Evolutionary conservation across 257 asterid species (phyloP), one percentile per base, ranked within the genome.

Genomic region (Petrea volubilis): DNA sequence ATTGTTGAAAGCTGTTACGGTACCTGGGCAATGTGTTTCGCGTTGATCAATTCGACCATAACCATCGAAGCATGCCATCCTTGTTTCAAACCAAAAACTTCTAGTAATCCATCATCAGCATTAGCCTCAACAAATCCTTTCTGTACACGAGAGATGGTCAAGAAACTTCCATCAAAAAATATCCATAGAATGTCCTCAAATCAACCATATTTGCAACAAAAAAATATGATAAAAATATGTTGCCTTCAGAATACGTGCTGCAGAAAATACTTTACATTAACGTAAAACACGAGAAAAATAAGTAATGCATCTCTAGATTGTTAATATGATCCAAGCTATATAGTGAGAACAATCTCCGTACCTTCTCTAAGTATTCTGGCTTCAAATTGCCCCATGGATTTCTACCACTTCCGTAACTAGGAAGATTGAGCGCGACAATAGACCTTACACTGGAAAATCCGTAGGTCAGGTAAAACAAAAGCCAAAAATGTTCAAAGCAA

Each of bases 1-100:
- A n/a, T n/a, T n/a, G n/a, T n/a, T n/a, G 10, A 31, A 27, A 25
- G 70, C 27, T 36, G 60, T 40, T 49, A 33, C 47, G n/a, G 76
- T 80, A 92, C 98, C 98, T 91, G 98, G 6, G 96, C 88, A 53
- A 93, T 86, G 86, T 93, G 96, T 85, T 87, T 89, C 62, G 98
- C 96, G 24, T 96, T 83, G 59, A 93, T 93, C 71, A 93, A 83
- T 75, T 93, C 98, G 8, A 72, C 96, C 97, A 93, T 93, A 57
- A 93, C 98, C 93, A 93, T 88, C 25, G 98, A 93, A 73, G 98
- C 98, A 85, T 93, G 98, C 98, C 98, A 93, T 72, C 98, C 98
- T 65, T 93, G 96, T 85, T 93, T 93, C 74, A 93, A 79, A 47
- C 97, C 98, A 60, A 93, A 91, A 55, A 91, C 80, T 81, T 93